Base-by-base conservation (phyloP, 2,329 filamentous ascomycete genomes). In the Scytalidium lignicola region DNA sequence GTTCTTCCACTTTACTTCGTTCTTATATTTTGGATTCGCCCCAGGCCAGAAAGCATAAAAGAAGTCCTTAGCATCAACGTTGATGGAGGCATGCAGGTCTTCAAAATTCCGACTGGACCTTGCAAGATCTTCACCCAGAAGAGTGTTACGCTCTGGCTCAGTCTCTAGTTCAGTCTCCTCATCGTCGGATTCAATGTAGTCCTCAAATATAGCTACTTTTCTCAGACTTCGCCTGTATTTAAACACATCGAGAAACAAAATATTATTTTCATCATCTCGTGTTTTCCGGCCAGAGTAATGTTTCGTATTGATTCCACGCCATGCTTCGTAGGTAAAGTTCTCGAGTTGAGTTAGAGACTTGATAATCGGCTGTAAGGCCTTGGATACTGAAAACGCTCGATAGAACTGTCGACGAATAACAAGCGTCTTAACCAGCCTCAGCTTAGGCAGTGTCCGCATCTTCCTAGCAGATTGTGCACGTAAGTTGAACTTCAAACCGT, bases 381-480 rank as follows among this genome's bases (percentile, higher is more conserved):
- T 32, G 5, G 28, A 1, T 20, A 45, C 26, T 13, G 28, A 32
- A 21, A 45, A 45, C 17, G 28, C 43, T 18, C 28, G 43, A 45
- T 39, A 45, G 26, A 45, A 45, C 8, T 39, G 26, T 45, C 26
- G n/a, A n/a, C 43, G 28, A 37, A 45, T 39, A 18, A 45, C 3
- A 2, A 45, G 43, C 20, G 6, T 7, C 7, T 45, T 3, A 37
- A 32, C 15, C 7, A 45, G 15, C 26, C n/a, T 39, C 8, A 45
- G 23, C 17, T 21, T 21, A 1, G 28, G 43, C 28, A 45, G 22
- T n/a, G 6, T 32, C 7, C 10, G 9, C 28, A 37, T 37, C 8
- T 39, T 32, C 20, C 26, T 9, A 9, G 21, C 22, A 45, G 23
- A 45, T 19, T 3, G 10, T 7, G 23, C n/a, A n/a, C n/a, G n/a